phyloP scores from a whole-genome alignment of 2,329 filamentous ascomycete genomes.

The Drechslera avenae region DNA sequence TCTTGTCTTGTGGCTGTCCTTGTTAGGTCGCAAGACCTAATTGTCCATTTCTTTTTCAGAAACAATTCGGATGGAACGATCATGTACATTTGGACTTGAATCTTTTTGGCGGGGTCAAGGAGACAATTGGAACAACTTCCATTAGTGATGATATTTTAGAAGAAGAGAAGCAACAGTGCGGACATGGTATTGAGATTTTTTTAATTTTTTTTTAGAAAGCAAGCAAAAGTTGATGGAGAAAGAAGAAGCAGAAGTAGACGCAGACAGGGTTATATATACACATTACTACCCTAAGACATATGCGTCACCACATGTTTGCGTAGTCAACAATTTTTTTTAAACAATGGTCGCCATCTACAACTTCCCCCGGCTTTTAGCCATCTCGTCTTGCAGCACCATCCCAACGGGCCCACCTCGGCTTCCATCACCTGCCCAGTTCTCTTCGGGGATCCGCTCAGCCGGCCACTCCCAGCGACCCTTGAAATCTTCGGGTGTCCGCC shows the following conservation, averaged over 20 bases:
- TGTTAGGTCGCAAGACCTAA: no score
- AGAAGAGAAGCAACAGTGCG: no score
- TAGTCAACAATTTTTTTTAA: background rate
- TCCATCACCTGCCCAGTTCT: slow-evolving; percentile 46
- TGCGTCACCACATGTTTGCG: background rate
- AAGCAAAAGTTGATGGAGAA: background rate
- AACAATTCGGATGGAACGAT: no score
- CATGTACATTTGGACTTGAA: no score
- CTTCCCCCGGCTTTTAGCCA: slow-evolving; percentile 41
- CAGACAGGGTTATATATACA: background rate
- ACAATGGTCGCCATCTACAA: slow-evolving; percentile 26
- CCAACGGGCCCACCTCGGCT: slow-evolving; percentile 46
- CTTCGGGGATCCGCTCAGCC: slow-evolving; percentile 46
- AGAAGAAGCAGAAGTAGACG: background rate
- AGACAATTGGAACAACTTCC: no score
- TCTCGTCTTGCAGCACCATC: slow-evolving; percentile 49
- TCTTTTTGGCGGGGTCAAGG: no score
- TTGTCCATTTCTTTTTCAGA: no score
- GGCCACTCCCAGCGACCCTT: slow-evolving; percentile 66
- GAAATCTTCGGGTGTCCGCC: slow-evolving; percentile 55
- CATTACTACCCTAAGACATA: background rate
- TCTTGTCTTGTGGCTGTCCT: no score
- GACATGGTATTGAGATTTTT: no score
- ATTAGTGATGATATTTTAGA: no score
- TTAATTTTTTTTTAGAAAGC: background rate